Evolutionary conservation across 768 basidiomycete genomes (phyloP).

Genomic region (Gloeostereum incarnatum): DNA sequence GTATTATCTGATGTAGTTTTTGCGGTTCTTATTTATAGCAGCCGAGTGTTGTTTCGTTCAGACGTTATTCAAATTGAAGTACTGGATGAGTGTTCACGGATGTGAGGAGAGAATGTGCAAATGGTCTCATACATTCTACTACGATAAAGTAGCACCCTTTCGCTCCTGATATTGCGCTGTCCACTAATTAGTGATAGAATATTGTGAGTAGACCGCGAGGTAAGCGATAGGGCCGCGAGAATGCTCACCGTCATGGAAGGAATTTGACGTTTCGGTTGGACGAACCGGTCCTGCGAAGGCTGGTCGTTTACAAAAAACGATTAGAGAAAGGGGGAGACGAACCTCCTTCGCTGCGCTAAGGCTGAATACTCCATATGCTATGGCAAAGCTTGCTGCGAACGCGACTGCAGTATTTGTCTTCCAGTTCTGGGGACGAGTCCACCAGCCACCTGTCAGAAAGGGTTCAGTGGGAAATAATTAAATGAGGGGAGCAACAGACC

Average conservation of each 20-base stretch:
- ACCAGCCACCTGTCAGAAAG: constrained; percentile 74
- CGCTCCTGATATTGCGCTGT: constrained; percentile 38
- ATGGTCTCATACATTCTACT: too few relatives aligned
- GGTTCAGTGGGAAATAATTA: neutral
- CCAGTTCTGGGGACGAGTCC: constrained; percentile 90
- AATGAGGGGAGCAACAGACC: constrained; percentile 33
- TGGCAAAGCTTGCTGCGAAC: constrained; percentile 55
- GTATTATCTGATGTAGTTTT: too few relatives aligned
- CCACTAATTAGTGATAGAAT: constrained; percentile 26
- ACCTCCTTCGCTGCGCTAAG: constrained; percentile 79
- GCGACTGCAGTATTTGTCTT: constrained; percentile 73
- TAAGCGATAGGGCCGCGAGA: too few relatives aligned
- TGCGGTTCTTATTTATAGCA: too few relatives aligned
- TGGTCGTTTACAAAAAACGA: neutral
- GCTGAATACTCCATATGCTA: constrained; percentile 57
- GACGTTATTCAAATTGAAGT: too few relatives aligned
- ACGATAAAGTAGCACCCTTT: too few relatives aligned
- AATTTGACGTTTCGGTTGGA: constrained; percentile 58
- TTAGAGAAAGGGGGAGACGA: constrained; percentile 14
- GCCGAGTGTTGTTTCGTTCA: too few relatives aligned
- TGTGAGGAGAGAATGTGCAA: too few relatives aligned
- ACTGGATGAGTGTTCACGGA: too few relatives aligned
- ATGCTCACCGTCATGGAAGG: constrained; percentile 71
- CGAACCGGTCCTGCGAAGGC: constrained; percentile 39
- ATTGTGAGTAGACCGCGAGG: constrained; percentile 1